These are phyloP conservation scores for Laguncularia racemosa DNA, from an alignment of 345 rosid genomes.

Conservation along the genomic window DNA sequence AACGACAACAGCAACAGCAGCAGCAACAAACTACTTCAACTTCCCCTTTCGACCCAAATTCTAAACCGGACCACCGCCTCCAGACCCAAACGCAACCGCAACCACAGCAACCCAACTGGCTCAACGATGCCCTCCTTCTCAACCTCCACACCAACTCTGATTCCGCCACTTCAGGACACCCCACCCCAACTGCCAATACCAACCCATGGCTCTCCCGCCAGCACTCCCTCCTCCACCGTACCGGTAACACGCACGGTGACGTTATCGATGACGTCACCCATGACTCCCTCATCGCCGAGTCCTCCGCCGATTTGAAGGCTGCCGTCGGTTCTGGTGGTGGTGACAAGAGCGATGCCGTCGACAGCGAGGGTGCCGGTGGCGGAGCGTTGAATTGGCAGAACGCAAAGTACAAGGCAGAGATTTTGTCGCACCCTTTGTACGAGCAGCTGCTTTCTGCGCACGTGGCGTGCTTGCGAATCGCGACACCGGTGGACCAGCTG, in stretches of 20 bases:
- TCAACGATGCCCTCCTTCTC: constrained; percentile 69
- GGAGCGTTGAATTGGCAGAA: constrained; percentile 71
- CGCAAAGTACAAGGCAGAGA: constrained; percentile 71
- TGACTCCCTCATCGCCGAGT: too few species aligned
- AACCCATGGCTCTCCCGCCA: constrained; percentile 71
- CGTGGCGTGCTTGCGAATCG: constrained; percentile 81
- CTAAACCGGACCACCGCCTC: too few species aligned
- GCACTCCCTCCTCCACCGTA: constrained; percentile 35
- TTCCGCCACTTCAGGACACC: constrained; percentile 23
- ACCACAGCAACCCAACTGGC: constrained; percentile 45
- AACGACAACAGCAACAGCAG: too few species aligned
- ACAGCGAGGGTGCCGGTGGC: constrained; percentile 38
- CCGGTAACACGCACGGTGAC: constrained; percentile 7
- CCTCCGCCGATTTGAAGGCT: too few species aligned
- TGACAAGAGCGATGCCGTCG: constrained; percentile 2
- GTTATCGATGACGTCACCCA: too few species aligned
- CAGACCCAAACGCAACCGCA: neutral
- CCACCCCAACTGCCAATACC: constrained; percentile 33
- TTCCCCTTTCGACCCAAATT: too few species aligned
- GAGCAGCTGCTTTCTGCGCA: constrained; percentile 92
- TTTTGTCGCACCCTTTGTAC: constrained; percentile 78
- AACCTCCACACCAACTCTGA: constrained; percentile 54
- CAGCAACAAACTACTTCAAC: too few species aligned
- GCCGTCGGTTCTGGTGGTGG: too few species aligned
- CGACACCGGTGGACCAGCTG: constrained; percentile 92